Evolutionary conservation across 768 basidiomycete species (phyloP).

Genomic region (Podaxis sp.): DNA sequence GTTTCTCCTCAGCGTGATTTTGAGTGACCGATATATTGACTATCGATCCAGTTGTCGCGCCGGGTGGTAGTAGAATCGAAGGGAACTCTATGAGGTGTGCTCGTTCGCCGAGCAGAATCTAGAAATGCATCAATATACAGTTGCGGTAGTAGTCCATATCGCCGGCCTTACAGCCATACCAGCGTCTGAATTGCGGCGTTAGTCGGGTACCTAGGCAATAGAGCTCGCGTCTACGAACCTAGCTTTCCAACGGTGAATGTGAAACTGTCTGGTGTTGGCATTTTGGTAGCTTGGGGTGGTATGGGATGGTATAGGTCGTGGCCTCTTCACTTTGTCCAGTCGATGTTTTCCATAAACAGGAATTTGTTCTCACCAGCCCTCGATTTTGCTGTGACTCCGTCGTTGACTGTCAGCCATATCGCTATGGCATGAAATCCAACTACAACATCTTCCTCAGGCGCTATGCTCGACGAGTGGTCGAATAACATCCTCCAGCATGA

Average conservation of each 20-base stretch:
- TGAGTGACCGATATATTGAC: constrained; percentile 95
- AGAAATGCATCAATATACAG: constrained; percentile 6
- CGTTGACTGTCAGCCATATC: background rate
- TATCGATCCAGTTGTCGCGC: constrained; percentile 90
- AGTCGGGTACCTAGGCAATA: constrained; percentile 6
- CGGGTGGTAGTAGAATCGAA: constrained; percentile 89
- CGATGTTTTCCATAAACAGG: background rate
- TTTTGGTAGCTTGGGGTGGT: constrained; percentile 10
- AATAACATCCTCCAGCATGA: constrained; percentile 53
- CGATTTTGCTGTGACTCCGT: background rate
- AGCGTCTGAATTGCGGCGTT: constrained; percentile 53
- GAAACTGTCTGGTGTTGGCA: constrained; percentile 56
- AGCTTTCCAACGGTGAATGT: constrained; percentile 96
- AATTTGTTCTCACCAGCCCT: background rate
- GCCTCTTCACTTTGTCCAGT: background rate
- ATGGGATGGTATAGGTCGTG: background rate
- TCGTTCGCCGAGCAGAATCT: constrained; percentile 91
- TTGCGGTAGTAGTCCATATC: background rate
- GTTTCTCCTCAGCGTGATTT: constrained; percentile 79
- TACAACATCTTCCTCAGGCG: background rate
- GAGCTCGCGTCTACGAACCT: constrained; percentile 46
- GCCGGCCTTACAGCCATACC: constrained; percentile 77
- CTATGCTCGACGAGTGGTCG: constrained; percentile 32
- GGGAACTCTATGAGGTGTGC: constrained; percentile 99
- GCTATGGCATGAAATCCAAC: background rate